Conservation (phyloP, 2,329 filamentous ascomycete genomes). For the Delphinella strobiligena region DNA sequence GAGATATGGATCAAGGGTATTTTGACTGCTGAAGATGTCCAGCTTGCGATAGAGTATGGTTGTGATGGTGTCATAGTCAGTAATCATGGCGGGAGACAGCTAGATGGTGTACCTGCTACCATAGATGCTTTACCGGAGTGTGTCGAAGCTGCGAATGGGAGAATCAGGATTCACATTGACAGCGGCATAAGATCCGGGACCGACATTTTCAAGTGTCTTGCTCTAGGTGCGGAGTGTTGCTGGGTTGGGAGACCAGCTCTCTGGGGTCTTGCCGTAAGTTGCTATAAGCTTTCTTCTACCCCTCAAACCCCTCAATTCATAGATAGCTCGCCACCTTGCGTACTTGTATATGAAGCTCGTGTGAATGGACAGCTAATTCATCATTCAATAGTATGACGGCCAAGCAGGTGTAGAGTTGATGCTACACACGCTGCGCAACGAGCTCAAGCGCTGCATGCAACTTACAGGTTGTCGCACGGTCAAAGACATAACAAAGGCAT, state of each 20-base stretch:
- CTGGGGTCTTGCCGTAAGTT: conserved; percentile 36
- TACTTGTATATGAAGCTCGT: conserved; percentile 3
- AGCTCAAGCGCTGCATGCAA: conserved; percentile 25
- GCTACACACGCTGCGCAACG: conserved; percentile 5
- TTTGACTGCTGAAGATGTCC: conserved; percentile 26
- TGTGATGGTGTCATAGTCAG: conserved; percentile 36
- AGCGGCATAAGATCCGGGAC: conserved; percentile 43
- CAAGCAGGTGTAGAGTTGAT: conserved; percentile 23
- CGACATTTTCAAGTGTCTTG: conserved; percentile 47
- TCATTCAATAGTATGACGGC: conserved; percentile 22
- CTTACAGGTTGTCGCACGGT: conserved; percentile 23
- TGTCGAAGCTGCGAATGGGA: conserved; percentile 27
- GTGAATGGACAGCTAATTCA: too few species aligned
- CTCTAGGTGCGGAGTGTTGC: conserved; percentile 38
- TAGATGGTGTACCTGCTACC: conserved; percentile 43
- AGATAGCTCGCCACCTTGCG: conserved; percentile 4
- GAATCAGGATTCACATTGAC: conserved; percentile 51
- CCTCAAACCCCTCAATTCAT: neutral
- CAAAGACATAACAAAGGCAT: conserved; percentile 22
- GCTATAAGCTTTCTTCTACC: neutral
- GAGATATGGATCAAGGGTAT: conserved; percentile 36
- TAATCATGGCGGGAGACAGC: conserved; percentile 47
- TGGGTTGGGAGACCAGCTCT: conserved; percentile 37
- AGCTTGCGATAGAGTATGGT: conserved; percentile 30
- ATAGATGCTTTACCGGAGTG: conserved; percentile 36